Percentiles rank a stretch among this genome's conserved stretches.
Evolutionary conservation across 2,329 filamentous ascomycete genomes (phyloP).

Genomic region (Botrytis elliptica): DNA sequence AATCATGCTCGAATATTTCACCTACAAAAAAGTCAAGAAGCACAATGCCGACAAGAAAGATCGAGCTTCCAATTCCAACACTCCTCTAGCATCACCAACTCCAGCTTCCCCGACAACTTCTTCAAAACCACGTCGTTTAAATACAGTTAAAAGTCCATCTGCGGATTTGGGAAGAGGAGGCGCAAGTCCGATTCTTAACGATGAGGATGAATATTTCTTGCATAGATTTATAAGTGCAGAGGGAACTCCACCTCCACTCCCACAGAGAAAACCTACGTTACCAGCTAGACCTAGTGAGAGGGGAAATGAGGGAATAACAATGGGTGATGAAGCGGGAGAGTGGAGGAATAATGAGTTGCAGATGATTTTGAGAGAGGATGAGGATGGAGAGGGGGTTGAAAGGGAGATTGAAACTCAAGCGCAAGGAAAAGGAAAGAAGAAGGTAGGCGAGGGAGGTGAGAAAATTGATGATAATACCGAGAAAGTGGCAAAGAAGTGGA

Average conservation of each 20-base stretch:
- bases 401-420: conserved; percentile 44
- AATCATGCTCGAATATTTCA: conserved; percentile 62
- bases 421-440: conserved; percentile 41
- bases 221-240: conserved; percentile 52
- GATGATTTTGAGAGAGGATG: conserved; percentile 48
- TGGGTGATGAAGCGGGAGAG: conserved; percentile 28
- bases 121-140: conserved; percentile 6
- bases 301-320: not conserved
- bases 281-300: conserved; percentile 13
- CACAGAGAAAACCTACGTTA: conserved; percentile 36
- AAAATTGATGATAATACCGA: conserved; percentile 35
- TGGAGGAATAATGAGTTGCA: conserved; percentile 32
- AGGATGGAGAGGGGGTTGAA: conserved; percentile 39
- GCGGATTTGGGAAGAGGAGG: not conserved
- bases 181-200: conserved; percentile 49
- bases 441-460: conserved; percentile 26
- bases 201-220: conserved; percentile 59
- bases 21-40: conserved; percentile 63
- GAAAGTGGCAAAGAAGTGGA: conserved; percentile 41
- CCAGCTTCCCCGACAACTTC: not conserved
- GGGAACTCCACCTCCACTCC: conserved; percentile 53
- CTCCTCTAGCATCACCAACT: conserved; percentile 15
- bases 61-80: conserved; percentile 17
- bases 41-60: conserved; percentile 49
- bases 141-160: conserved; percentile 21